These are phyloP conservation scores for Pseudopyricularia cyperi DNA, from an alignment of 2,329 filamentous ascomycete species.

Conservation along the genomic window DNA sequence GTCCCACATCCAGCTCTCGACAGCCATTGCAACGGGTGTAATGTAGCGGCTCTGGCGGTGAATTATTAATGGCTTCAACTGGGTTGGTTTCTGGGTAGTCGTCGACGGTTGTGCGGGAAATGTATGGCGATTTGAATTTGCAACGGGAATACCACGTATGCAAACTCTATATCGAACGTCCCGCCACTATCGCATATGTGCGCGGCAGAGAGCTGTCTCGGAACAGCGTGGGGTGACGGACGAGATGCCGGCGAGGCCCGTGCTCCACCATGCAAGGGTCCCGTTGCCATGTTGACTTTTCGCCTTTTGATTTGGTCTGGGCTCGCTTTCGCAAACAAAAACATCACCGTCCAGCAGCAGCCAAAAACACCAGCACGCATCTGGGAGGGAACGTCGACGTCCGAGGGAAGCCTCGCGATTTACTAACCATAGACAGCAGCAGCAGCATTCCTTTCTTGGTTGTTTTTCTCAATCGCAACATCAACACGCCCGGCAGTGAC, in stretches of 20 bases:
- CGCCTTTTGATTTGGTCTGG: neutral
- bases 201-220: too few species aligned
- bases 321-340: neutral
- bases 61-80: too few species aligned
- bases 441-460: neutral
- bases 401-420: conserved; percentile 4
- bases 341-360: neutral
- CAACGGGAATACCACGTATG: too few species aligned
- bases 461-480: neutral
- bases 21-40: conserved; percentile 20
- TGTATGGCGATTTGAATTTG: too few species aligned
- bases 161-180: too few species aligned
- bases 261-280: neutral
- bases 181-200: too few species aligned
- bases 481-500: neutral
- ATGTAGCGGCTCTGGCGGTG: too few species aligned
- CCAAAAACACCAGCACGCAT: neutral
- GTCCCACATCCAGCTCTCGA: conserved; percentile 47
- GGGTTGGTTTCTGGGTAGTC: too few species aligned
- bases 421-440: neutral
- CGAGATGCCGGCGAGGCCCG: too few species aligned
- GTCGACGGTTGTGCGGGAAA: too few species aligned
- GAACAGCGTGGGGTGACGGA: too few species aligned
- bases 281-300: neutral
- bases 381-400: neutral